Evolutionary conservation across 1,284 basidiomycete species (phyloP), one percentile per base, ranked within the genome.

Genomic region (Cryptococcus sp.): DNA sequence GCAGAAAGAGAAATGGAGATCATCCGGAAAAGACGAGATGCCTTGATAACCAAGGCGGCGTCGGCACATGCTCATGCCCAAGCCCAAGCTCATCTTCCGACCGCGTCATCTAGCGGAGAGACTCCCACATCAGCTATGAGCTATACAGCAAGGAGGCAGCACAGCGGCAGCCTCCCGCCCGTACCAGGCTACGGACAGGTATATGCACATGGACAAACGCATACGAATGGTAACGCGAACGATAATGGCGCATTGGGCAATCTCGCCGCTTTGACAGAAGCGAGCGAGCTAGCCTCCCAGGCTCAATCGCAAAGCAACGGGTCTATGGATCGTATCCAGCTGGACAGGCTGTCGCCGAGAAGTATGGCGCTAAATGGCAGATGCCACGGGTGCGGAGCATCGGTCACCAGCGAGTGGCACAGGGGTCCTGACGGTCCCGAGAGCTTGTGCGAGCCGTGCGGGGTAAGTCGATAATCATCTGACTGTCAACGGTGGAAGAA

Each of bases 1-100:
- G 74, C 73, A 2, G 75, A 77, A 64, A 62, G 61, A 50, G 75
- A 77, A 41, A 77, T 77, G 75, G 69, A 72, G 47, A 50, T 71
- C 11, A 75, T 77, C n/a, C 61, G 72, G 2, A 63, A 64, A 40
- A 61, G 75, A 3, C 57, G 75, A 17, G 68, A 73, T 45, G 66
- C 61, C 19, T 64, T 77, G 22, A 76, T 67, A 49, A 66, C 67
- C 23, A 72, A 72, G 49, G 72, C 72, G 11, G 53, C 59, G 23
- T 62, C 53, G 49, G 49, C 62, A 49, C 63, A 53, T 53, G 60
- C 57, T 48, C 31, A 35, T 35, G 31, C 31, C 31, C 31, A 35
- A 49, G 53, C 17, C 11, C n/a, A 13, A 44, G 31, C 27, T 19
- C 42, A 16, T 47, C 48, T 16, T 17, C 52, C n/a, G 25, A 49